Conservation (phyloP, 805 yeast genomes). For the Kodamaea neixiangensis region DNA sequence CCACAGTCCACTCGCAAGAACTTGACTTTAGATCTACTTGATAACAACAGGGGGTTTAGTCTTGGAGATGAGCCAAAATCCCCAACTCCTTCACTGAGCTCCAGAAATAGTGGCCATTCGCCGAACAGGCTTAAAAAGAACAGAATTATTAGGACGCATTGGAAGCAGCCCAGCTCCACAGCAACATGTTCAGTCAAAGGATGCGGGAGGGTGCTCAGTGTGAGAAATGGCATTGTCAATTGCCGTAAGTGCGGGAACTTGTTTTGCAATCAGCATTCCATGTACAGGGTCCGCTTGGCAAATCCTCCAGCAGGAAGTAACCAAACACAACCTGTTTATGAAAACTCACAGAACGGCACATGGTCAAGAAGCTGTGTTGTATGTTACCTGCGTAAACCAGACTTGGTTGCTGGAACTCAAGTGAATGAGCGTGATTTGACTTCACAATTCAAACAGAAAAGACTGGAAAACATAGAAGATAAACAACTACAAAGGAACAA, state of each 20-base stretch:
- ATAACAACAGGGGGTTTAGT: constrained; percentile 39
- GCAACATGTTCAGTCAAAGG: constrained; percentile 39
- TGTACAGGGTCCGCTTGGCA: constrained; percentile 52
- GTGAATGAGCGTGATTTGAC: constrained; percentile 46
- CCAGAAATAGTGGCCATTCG: neutral
- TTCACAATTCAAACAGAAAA: constrained; percentile 33
- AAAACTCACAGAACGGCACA: constrained; percentile 42
- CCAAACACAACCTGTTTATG: constrained; percentile 39
- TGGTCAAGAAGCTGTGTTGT: constrained; percentile 70
- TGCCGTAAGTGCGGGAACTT: constrained; percentile 78
- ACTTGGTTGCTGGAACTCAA: constrained; percentile 49
- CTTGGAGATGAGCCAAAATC: constrained; percentile 24
- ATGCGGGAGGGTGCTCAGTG: constrained; percentile 47
- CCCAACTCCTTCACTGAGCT: constrained; percentile 4
- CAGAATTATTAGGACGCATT: constrained; percentile 51
- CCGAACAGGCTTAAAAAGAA: constrained; percentile 17
- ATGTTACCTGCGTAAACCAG: constrained; percentile 61
- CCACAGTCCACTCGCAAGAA: constrained; percentile 35
- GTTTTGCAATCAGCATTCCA: constrained; percentile 66
- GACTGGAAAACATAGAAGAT: constrained; percentile 50
- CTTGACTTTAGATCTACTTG: constrained; percentile 53
- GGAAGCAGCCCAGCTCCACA: constrained; percentile 51
- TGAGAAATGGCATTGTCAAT: constrained; percentile 60
- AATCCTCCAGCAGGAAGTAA: constrained; percentile 55
- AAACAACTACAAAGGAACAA: constrained; percentile 54